Conservation (phyloP, 495 filamentous ascomycete genomes). For the Elasticomyces elasticus region DNA sequence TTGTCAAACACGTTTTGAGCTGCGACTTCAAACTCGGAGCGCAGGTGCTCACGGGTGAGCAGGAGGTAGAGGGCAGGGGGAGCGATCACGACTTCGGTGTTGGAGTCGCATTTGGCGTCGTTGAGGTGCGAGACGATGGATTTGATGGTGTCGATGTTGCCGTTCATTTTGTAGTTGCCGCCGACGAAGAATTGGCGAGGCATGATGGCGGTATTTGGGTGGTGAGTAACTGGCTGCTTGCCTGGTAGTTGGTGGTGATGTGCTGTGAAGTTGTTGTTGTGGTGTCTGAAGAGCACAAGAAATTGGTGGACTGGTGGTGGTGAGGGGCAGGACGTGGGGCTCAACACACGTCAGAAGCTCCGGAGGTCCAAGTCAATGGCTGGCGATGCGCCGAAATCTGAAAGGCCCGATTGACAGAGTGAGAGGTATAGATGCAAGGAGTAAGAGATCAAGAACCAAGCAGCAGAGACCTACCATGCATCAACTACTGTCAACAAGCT, state of each 20-base stretch:
- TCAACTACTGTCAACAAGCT: not conserved
- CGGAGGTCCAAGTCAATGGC: too few relatives aligned
- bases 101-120: slow-evolving; percentile 58
- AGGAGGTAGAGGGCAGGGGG: slow-evolving; percentile 86
- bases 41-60: slow-evolving; percentile 64
- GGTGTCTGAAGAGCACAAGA: not conserved
- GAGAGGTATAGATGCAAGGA: not conserved
- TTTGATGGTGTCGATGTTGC: slow-evolving; percentile 73
- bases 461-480: too few relatives aligned
- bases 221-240: slow-evolving; percentile 8
- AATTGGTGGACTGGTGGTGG: not conserved
- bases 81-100: slow-evolving; percentile 83
- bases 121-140: slow-evolving; percentile 82
- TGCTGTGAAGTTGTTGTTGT: not conserved
- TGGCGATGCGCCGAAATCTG: too few relatives aligned
- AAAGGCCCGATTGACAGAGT: not conserved
- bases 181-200: slow-evolving; percentile 97
- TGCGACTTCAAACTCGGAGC: slow-evolving; percentile 62
- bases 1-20: slow-evolving; percentile 96
- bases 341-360: not conserved
- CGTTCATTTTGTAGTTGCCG: slow-evolving; percentile 99
- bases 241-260: not conserved
- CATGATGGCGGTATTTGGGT: slow-evolving; percentile 44
- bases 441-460: too few relatives aligned
- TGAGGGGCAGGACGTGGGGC: not conserved